Conservation (phyloP, 2,329 filamentous ascomycete genomes). For the Escovopsis sp. region DNA sequence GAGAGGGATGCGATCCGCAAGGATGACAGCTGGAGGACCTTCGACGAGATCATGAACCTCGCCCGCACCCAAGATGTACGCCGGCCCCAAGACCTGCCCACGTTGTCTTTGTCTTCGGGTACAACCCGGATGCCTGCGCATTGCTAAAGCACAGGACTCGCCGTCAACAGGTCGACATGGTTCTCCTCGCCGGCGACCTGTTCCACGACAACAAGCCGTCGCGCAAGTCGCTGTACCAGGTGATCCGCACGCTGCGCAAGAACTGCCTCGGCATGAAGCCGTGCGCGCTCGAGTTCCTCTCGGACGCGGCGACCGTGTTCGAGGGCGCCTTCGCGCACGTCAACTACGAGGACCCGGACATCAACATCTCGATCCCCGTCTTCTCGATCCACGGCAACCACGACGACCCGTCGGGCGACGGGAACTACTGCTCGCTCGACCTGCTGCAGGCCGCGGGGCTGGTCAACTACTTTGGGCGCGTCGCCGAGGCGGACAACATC, state of each 20-base stretch:
- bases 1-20: slow-evolving; percentile 90
- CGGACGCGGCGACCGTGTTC: slow-evolving; percentile 84
- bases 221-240: slow-evolving; percentile 88
- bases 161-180: slow-evolving; percentile 65
- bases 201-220: slow-evolving; percentile 99
- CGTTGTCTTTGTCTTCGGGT: background rate
- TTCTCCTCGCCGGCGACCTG: slow-evolving; percentile 82
- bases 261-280: slow-evolving; percentile 94
- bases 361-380: slow-evolving; percentile 92
- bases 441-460: slow-evolving; percentile 81
- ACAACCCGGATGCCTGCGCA: background rate
- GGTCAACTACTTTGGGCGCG: slow-evolving; percentile 90
- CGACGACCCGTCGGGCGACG: slow-evolving; percentile 94
- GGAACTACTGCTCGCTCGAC: slow-evolving; percentile 81
- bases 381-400: slow-evolving; percentile 99
- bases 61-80: slow-evolving; percentile 67
- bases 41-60: slow-evolving; percentile 87
- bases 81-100: background rate
- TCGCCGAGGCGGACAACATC: slow-evolving; percentile 86
- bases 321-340: slow-evolving; percentile 82
- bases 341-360: slow-evolving; percentile 95
- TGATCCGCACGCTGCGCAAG: slow-evolving; percentile 85
- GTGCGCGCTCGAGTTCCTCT: slow-evolving; percentile 86
- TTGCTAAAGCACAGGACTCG: too few species aligned
- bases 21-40: slow-evolving; percentile 91